phyloP scores from a whole-genome alignment of 2,329 filamentous ascomycete species.

The Coniochaeta pulveracea region DNA sequence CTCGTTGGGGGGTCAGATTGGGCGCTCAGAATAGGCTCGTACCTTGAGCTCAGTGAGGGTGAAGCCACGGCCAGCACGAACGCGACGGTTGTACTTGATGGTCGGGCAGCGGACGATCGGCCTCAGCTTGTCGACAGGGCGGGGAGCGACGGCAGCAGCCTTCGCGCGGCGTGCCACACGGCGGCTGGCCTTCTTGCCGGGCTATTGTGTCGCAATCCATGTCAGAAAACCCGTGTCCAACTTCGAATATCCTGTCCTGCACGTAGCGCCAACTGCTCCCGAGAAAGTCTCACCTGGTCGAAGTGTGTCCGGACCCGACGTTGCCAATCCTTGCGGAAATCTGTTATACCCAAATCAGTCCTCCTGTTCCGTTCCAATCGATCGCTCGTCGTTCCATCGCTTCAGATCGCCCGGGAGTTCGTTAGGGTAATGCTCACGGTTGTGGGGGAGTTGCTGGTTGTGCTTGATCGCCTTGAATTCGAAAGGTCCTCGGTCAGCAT shows the following conservation, averaged over 20 bases:
- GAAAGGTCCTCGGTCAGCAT: constrained; percentile 21
- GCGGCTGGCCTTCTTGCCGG: constrained; percentile 91
- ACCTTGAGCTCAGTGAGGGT: constrained; percentile 97
- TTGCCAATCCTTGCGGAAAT: constrained; percentile 99
- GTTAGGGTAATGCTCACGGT: constrained; percentile 52
- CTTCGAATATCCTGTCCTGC: constrained; percentile 10
- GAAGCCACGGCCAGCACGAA: constrained; percentile 95
- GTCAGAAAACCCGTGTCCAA: constrained; percentile 19
- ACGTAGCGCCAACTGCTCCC: constrained; percentile 10
- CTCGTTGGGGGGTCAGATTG: neutral
- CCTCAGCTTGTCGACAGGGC: constrained; percentile 92
- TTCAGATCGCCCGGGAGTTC: too few species aligned
- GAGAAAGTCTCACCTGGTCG: constrained; percentile 73
- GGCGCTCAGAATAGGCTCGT: constrained; percentile 20
- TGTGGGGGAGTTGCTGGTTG: constrained; percentile 97
- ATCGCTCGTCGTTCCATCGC: constrained; percentile 17
- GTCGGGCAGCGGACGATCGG: constrained; percentile 96
- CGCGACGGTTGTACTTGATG: constrained; percentile 98
- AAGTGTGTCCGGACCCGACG: constrained; percentile 98
- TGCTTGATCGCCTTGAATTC: constrained; percentile 83
- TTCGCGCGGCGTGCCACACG: constrained; percentile 86
- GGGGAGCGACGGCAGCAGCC: constrained; percentile 89
- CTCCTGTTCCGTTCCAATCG: constrained; percentile 12
- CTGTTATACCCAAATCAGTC: constrained; percentile 39
- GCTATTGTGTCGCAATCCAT: constrained; percentile 39